These are phyloP conservation scores for Vitis hybrid DNA, from an alignment of 177 flowering plant species.

Conservation along the genomic window DNA sequence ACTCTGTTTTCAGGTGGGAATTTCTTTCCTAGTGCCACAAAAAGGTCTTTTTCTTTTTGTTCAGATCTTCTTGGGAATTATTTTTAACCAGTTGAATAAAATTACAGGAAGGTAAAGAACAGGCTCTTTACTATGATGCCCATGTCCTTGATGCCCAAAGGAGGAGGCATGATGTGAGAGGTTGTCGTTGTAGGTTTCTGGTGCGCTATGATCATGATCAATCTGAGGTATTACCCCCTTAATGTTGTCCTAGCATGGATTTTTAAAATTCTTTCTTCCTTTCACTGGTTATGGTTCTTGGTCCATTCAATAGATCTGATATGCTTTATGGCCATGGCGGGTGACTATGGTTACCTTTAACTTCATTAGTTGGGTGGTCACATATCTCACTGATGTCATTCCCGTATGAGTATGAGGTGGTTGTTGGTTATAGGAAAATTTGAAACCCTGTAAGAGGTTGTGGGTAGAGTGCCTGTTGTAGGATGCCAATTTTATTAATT, in stretches of 20 bases:
- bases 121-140: slow-evolving; percentile 98
- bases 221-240: slow-evolving; percentile 65
- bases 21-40: slow-evolving; percentile 4
- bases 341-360: not conserved
- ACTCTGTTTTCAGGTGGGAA: slow-evolving; percentile 89
- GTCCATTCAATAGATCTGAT: not conserved
- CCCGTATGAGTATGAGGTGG: not conserved
- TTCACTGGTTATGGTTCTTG: not conserved
- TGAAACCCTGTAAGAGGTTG: not conserved
- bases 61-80: not conserved
- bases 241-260: not conserved
- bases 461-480: not conserved
- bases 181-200: slow-evolving; percentile 96
- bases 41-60: not conserved
- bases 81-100: slow-evolving; percentile 5
- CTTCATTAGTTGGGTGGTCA: not conserved
- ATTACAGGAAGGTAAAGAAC: slow-evolving; percentile 95
- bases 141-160: slow-evolving; percentile 97
- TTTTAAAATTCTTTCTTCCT: not conserved
- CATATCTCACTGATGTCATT: not conserved
- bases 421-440: not conserved
- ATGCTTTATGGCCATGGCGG: not conserved
- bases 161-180: slow-evolving; percentile 94
- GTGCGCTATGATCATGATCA: slow-evolving; percentile 96
- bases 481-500: not conserved